Conservation (phyloP, 2,329 filamentous ascomycete species). For the Trichoderma sp. region DNA sequence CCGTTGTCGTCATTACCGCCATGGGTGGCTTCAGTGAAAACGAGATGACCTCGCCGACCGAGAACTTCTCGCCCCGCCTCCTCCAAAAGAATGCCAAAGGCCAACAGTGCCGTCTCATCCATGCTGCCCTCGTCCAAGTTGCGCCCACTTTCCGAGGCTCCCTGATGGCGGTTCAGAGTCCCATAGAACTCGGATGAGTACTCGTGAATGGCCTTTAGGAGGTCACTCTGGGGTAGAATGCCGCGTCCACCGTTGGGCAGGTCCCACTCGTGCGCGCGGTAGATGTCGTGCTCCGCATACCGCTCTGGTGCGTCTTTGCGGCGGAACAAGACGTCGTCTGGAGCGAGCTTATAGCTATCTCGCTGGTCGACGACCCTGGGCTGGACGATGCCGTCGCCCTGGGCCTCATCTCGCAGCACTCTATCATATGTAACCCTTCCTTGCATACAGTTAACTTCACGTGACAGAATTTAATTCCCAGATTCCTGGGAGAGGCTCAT, state of each 20-base stretch:
- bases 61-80: slow-evolving; percentile 66
- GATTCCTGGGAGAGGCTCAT: slow-evolving; percentile 19
- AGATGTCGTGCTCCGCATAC: slow-evolving; percentile 72
- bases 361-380: slow-evolving; percentile 19
- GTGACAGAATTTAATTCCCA: slow-evolving; percentile 26
- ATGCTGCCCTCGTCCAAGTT: slow-evolving; percentile 62
- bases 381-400: not conserved
- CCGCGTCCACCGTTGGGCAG: slow-evolving; percentile 51
- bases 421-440: slow-evolving; percentile 38
- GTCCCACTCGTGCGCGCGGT: slow-evolving; percentile 65
- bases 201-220: slow-evolving; percentile 69
- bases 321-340: slow-evolving; percentile 73
- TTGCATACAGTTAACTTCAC: slow-evolving; percentile 38
- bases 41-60: slow-evolving; percentile 68
- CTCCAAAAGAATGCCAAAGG: slow-evolving; percentile 75
- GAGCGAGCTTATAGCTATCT: slow-evolving; percentile 50
- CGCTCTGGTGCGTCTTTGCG: slow-evolving; percentile 65
- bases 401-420: slow-evolving; percentile 32
- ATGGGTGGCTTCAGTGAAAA: slow-evolving; percentile 56
- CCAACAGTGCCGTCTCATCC: slow-evolving; percentile 78
- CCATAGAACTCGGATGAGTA: slow-evolving; percentile 71
- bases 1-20: slow-evolving; percentile 13
- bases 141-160: slow-evolving; percentile 31
- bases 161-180: slow-evolving; percentile 38
- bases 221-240: slow-evolving; percentile 67